These are phyloP conservation scores for Westerdykella aurantiaca DNA, from an alignment of 2,329 filamentous ascomycete genomes.

Conservation along the genomic window DNA sequence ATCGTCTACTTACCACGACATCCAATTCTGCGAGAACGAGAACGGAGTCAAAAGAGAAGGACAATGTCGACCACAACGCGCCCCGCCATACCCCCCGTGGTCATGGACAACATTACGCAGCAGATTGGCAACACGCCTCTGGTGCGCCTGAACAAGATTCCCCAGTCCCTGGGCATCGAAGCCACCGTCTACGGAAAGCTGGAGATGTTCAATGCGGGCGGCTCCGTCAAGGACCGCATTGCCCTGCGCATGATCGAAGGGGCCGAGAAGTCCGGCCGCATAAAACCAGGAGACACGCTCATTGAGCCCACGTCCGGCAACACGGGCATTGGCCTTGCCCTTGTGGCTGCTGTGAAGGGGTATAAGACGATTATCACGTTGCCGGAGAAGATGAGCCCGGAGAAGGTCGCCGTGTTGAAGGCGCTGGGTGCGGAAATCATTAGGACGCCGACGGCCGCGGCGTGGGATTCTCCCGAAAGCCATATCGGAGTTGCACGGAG, in stretches of 20 bases:
- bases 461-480: conserved; percentile 89
- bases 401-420: conserved; percentile 92
- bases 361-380: conserved; percentile 99
- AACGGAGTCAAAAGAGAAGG: background rate
- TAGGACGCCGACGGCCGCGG: conserved; percentile 90
- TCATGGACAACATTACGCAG: conserved; percentile 66
- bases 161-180: conserved; percentile 82
- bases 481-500: conserved; percentile 92
- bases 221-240: conserved; percentile 91
- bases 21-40: background rate
- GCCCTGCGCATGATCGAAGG: conserved; percentile 96
- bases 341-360: conserved; percentile 92
- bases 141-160: conserved; percentile 87
- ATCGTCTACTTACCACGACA: background rate
- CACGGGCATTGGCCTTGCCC: conserved; percentile 91
- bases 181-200: conserved; percentile 86
- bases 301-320: conserved; percentile 98
- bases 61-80: conserved; percentile 46
- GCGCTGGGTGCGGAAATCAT: conserved; percentile 96
- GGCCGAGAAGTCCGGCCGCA: conserved; percentile 82
- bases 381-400: conserved; percentile 98
- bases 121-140: conserved; percentile 96
- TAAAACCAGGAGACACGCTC: conserved; percentile 93
- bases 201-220: conserved; percentile 90
- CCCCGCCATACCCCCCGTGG: conserved; percentile 49